Evolutionary conservation across 805 yeast genomes (phyloP), one percentile per base, ranked within the genome.

Genomic region (Metschnikowia santaceciliae): DNA sequence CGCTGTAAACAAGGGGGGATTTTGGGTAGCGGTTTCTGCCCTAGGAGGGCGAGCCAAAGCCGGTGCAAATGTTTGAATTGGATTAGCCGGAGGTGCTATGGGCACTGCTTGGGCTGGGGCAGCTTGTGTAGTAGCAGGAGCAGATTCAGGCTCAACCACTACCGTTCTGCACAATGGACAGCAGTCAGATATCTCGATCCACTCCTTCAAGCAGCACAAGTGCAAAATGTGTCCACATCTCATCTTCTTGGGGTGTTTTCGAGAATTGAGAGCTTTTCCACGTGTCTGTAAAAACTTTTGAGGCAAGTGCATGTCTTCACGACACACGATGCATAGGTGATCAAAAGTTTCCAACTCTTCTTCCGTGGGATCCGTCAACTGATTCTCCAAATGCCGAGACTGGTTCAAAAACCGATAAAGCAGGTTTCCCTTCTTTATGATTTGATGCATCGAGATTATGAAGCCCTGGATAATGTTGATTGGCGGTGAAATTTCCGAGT

Each of bases 101-200:
- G 47, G 39, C 22, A 6, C 40, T 22, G 47, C 41, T 15, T 37
- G 47, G 13, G 36, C 23, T n/a, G 47, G 33, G 5, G 23, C 13
- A 6, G 34, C 34, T 34, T 44, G 40, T 5, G 47, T 33, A 14
- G 40, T 10, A 23, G 40, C 11, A 17, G 36, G 19, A 4, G 40
- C 35, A 26, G 44, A 26, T 13, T 26, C 30, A 19, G 47, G 13
- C 4, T 44, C 40, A 53, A 74, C 73, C 6, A 90, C 95, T 10
- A 82, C 80, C 32, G 84, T 75, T 54, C 96, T 76, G 66, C 99
- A 94, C 48, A 91, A 82, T 1, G 99, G 99, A 71, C 99, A 94
- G n/a, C 82, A 80, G 58, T 86, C 92, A 0, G 96, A 89, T 56
- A 96, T 79, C 62, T 88, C 95, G 58, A 94, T 75, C 99, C 99